Percentiles rank a stretch among this genome's conserved stretches.
Evolutionary conservation across 257 asterid genomes (phyloP).

Genomic region (Solanum sejunctum): DNA sequence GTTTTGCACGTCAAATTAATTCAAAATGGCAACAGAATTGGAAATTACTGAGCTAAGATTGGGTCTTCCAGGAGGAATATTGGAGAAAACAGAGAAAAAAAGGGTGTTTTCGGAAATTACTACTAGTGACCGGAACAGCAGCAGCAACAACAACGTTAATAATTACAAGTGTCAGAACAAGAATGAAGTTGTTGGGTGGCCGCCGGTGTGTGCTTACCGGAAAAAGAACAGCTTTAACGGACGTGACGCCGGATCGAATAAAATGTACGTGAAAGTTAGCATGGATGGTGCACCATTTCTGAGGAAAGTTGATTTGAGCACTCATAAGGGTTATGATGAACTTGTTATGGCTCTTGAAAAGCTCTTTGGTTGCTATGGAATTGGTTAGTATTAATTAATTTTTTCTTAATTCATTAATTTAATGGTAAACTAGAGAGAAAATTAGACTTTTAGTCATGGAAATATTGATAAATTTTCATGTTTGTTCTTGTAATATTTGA

Average conservation of each 20-base stretch:
- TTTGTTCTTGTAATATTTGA: background rate
- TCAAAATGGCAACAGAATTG: slow-evolving; percentile 34
- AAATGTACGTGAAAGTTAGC: slow-evolving; percentile 70
- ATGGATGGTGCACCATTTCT: slow-evolving; percentile 88
- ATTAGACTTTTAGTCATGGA: background rate
- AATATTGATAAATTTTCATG: background rate
- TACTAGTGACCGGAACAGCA: background rate
- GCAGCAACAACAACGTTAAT: background rate
- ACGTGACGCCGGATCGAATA: background rate
- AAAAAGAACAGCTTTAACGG: slow-evolving; percentile 24
- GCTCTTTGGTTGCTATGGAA: slow-evolving; percentile 46
- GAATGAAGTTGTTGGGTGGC: slow-evolving; percentile 78
- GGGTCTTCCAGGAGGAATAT: slow-evolving; percentile 57
- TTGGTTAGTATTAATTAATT: slow-evolving; percentile 22
- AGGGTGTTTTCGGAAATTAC: slow-evolving; percentile 34
- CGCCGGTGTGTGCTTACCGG: slow-evolving; percentile 65
- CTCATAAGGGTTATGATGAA: slow-evolving; percentile 32
- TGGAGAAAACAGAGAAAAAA: slow-evolving; percentile 29
- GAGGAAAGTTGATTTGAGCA: slow-evolving; percentile 56
- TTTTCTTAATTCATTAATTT: background rate
- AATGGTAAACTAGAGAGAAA: background rate
- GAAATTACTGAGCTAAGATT: slow-evolving; percentile 74
- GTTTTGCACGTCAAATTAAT: background rate
- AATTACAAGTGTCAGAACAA: background rate
- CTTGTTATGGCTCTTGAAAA: slow-evolving; percentile 48